Evolutionary conservation across 192 early-diverging fungal genomes (phyloP).

Genomic region (Coemansia sp.): DNA sequence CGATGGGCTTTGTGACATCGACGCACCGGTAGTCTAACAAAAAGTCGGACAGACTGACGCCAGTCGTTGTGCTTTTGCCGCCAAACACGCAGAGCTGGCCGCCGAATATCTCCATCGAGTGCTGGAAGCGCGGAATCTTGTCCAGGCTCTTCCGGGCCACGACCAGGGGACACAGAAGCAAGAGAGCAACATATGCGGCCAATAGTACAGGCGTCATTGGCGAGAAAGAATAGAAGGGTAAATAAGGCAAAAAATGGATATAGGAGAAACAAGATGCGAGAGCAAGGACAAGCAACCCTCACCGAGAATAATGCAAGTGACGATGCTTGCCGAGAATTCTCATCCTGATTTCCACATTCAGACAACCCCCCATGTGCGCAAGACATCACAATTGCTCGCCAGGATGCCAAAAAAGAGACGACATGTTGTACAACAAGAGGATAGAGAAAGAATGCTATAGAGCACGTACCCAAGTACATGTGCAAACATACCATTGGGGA

Average conservation of each 20-base stretch:
- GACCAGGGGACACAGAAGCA: constrained; percentile 1
- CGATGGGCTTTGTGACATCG: constrained; percentile 25
- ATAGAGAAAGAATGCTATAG: too few relatives aligned
- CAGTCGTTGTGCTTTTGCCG: constrained; percentile 18
- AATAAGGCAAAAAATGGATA: too few relatives aligned
- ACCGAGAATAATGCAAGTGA: neutral
- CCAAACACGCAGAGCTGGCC: constrained; percentile 48
- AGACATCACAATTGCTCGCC: neutral
- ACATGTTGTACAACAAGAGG: neutral
- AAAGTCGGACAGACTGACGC: constrained; percentile 14
- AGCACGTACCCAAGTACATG: too few relatives aligned
- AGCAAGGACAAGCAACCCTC: too few relatives aligned
- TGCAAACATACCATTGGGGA: neutral
- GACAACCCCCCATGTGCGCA: neutral
- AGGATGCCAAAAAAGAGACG: neutral
- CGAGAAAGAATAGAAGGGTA: too few relatives aligned
- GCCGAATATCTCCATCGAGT: constrained; percentile 45
- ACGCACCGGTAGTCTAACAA: constrained; percentile 43
- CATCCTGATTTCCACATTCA: neutral
- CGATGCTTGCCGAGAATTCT: too few relatives aligned
- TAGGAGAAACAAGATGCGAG: too few relatives aligned
- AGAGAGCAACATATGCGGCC: neutral
- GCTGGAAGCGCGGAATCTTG: constrained; percentile 33
- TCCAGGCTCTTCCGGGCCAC: constrained; percentile 1
- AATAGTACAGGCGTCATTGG: too few relatives aligned